phyloP scores from a whole-genome alignment of 352 stramenopile species.

The Pythium coloratum region DNA sequence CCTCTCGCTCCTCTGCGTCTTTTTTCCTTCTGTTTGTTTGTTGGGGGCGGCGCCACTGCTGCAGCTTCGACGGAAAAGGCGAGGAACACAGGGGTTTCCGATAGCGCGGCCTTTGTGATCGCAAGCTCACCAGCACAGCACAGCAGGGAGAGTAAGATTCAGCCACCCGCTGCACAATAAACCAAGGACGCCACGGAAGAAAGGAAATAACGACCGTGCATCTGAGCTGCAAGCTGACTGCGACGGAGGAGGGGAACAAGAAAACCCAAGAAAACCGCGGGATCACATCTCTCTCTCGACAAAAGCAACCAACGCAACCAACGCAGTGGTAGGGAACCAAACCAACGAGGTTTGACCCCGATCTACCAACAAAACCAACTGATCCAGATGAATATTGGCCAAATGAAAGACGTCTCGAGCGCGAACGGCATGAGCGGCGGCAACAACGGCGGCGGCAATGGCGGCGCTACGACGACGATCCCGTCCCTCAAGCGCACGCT shows the following conservation, averaged over 20 bases:
- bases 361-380: conserved; percentile 6
- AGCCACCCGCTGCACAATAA: background rate
- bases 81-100: conserved; percentile 32
- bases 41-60: background rate
- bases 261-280: conserved; percentile 6
- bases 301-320: too few species aligned
- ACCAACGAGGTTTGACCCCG: background rate
- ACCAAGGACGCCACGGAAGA: conserved; percentile 1
- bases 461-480: conserved; percentile 52
- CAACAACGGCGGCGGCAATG: conserved; percentile 40
- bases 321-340: background rate
- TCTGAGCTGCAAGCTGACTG: background rate
- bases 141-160: conserved; percentile 24
- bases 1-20: conserved; percentile 8
- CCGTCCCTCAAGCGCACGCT: conserved; percentile 86
- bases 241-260: background rate
- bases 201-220: background rate
- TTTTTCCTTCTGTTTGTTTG: conserved; percentile 16
- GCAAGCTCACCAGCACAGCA: background rate
- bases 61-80: conserved; percentile 30
- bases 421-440: conserved; percentile 38
- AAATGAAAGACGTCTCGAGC: conserved; percentile 55
- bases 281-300: background rate
- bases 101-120: background rate
- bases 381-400: conserved; percentile 65